Evolutionary conservation across 75 land plant genomes (phyloP), one percentile per base, ranked within the genome.

Genomic region (Gnetum montanum): DNA sequence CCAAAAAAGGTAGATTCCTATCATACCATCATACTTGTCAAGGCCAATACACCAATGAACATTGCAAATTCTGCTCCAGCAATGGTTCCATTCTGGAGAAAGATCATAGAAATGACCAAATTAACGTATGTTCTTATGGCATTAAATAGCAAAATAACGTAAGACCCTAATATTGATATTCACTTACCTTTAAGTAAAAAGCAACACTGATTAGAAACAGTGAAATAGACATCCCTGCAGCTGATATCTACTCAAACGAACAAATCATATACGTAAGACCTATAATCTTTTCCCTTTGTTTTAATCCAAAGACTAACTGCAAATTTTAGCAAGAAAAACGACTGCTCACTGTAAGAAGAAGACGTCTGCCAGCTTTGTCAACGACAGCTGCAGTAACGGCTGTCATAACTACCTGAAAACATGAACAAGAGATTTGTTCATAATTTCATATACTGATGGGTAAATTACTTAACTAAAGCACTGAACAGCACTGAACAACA

Each of bases 321-420:
- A n/a, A n/a, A n/a, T n/a, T n/a, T n/a, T n/a, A n/a, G n/a, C 26
- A 47, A 47, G 10, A 47, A 25, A 28, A 25, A 25, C 13, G 54
- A 16, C 30, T 48, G 65, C 83, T 64, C 62, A 87, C 95, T 40
- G 73, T 81, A 48, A 89, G 80, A 10, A 89, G 80, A 29, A 85
- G 61, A 34, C 90, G 68, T 22, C 95, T 72, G 0, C 95, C 95
- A 19, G 90, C 73, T 76, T 60, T 81, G 64, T 89, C 95, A 56
- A 76, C 62, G 44, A 89, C 63, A 62, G 63, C 67, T 20, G 83
- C 74, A 31, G 80, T 55, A 44, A 89, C 72, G 16, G 57, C 90
- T 57, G 95, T 89, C 44, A 73, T 84, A 47, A 79, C 35, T 20
- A 89, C 95, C 95, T 89, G n/a, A n/a, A 40, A 4, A 55, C 20